Evolutionary conservation across 345 rosid species (phyloP).

Genomic region (Populus nigra): DNA sequence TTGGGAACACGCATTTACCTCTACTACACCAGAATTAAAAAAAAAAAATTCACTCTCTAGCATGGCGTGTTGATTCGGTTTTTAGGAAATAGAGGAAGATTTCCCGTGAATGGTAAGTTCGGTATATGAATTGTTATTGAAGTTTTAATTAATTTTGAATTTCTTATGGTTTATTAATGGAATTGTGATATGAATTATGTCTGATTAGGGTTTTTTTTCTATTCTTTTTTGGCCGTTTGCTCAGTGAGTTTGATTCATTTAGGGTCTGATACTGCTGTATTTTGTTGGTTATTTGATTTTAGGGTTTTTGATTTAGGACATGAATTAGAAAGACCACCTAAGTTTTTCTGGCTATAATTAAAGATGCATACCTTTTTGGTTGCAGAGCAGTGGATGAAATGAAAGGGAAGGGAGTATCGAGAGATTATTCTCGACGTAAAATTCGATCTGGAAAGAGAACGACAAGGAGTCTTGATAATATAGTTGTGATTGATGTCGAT

Average conservation of each 20-base stretch:
- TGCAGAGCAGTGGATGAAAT: slow-evolving; percentile 16
- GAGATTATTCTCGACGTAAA: slow-evolving; percentile 38
- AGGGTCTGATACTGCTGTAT: too few relatives aligned
- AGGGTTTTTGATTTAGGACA: not conserved
- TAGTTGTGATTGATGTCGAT: slow-evolving; percentile 68
- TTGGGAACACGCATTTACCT: not conserved
- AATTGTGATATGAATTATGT: not conserved
- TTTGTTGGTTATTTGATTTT: not conserved
- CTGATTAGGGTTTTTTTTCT: not conserved
- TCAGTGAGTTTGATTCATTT: not conserved
- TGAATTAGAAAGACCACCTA: not conserved
- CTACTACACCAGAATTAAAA: not conserved
- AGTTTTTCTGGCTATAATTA: too few relatives aligned
- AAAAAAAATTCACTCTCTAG: not conserved
- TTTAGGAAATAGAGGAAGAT: not conserved
- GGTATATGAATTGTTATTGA: not conserved
- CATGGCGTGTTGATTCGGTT: not conserved
- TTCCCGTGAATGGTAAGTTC: not conserved
- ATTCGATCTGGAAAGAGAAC: slow-evolving; percentile 42
- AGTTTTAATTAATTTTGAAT: not conserved
- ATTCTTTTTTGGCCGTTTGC: not conserved
- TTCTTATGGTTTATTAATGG: not conserved
- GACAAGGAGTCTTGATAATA: slow-evolving; percentile 35
- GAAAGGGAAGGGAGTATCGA: slow-evolving; percentile 41
- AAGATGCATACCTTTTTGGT: not conserved